A percentile compares a stretch with the other conserved stretches of the same genome.
phyloP scores from a whole-genome alignment of 441 rosid species.

The Populus hybrid region DNA sequence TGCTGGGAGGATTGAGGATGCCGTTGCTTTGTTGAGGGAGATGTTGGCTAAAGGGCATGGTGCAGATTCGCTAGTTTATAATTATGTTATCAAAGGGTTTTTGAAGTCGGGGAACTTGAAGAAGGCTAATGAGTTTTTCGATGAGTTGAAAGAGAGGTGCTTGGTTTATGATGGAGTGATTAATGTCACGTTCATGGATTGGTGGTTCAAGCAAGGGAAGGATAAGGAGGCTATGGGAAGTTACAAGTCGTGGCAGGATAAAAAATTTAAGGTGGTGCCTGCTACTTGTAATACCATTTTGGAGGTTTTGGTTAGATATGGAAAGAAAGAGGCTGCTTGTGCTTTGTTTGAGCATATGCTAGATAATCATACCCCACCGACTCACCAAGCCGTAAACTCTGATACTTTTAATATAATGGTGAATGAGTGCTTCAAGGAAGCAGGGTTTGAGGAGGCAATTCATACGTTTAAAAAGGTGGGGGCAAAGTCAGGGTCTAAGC shows the following conservation, averaged over 20 bases:
- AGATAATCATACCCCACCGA: slow-evolving; percentile 87
- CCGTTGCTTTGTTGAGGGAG: slow-evolving; percentile 73
- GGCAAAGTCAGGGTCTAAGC: slow-evolving; percentile 37
- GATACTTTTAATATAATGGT: slow-evolving; percentile 80
- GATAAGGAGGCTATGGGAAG: slow-evolving; percentile 85
- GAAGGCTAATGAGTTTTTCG: slow-evolving; percentile 79
- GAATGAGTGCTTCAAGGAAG: slow-evolving; percentile 80
- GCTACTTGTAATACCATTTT: slow-evolving; percentile 77
- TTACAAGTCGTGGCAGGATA: slow-evolving; percentile 63
- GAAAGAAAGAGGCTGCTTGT: slow-evolving; percentile 37
- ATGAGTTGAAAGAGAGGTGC: slow-evolving; percentile 32
- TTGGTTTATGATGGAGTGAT: slow-evolving; percentile 86
- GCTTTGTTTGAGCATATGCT: slow-evolving; percentile 74
- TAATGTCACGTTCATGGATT: slow-evolving; percentile 82
- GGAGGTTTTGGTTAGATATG: slow-evolving; percentile 58
- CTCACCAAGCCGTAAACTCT: slow-evolving; percentile 67
- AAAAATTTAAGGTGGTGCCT: slow-evolving; percentile 73
- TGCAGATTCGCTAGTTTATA: slow-evolving; percentile 82
- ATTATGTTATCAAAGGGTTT: slow-evolving; percentile 66
- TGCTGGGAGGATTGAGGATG: slow-evolving; percentile 66
- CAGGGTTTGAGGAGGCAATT: slow-evolving; percentile 52
- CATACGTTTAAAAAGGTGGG: slow-evolving; percentile 48
- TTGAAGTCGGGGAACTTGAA: slow-evolving; percentile 67
- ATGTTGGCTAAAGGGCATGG: slow-evolving; percentile 85
- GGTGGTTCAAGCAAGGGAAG: slow-evolving; percentile 85